phyloP scores from a whole-genome alignment of 2,329 filamentous ascomycete species.

The Fusarium pseudograminearum region DNA sequence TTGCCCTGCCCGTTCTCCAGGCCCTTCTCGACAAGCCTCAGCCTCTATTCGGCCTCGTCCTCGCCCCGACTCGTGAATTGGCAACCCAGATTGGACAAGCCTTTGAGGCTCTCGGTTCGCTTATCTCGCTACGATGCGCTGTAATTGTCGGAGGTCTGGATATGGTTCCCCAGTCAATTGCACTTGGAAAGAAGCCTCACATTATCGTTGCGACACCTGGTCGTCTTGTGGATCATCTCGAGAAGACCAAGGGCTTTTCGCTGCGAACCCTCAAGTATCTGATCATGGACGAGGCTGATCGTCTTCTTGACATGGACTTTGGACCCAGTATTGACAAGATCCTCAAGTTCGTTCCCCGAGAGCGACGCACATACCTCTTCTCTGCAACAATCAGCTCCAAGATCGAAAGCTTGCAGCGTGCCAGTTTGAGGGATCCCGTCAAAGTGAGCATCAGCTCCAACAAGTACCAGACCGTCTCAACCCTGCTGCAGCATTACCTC shows the following conservation, averaged over 20 bases:
- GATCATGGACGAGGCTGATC: slow-evolving; percentile 95
- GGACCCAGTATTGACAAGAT: slow-evolving; percentile 94
- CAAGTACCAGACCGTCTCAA: slow-evolving; percentile 93
- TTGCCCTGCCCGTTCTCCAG: slow-evolving; percentile 92
- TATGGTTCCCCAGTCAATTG: slow-evolving; percentile 92
- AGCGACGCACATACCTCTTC: slow-evolving; percentile 87
- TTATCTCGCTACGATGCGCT: slow-evolving; percentile 88
- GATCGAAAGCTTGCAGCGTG: slow-evolving; percentile 91
- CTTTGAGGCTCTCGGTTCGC: slow-evolving; percentile 86
- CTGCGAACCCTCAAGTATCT: slow-evolving; percentile 85
- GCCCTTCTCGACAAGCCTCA: slow-evolving; percentile 89
- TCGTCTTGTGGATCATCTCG: slow-evolving; percentile 88
- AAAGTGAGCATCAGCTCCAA: slow-evolving; percentile 83
- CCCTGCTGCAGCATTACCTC: slow-evolving; percentile 85
- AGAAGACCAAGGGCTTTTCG: slow-evolving; percentile 97
- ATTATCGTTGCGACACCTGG: slow-evolving; percentile 94
- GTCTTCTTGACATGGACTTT: slow-evolving; percentile 93
- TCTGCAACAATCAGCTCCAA: slow-evolving; percentile 95
- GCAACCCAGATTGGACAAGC: slow-evolving; percentile 90
- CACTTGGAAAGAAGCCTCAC: slow-evolving; percentile 95
- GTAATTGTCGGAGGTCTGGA: slow-evolving; percentile 95
- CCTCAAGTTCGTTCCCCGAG: slow-evolving; percentile 84
- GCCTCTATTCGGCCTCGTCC: slow-evolving; percentile 85
- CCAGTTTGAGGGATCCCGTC: slow-evolving; percentile 85
- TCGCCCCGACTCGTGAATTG: slow-evolving; percentile 93